Conservation (phyloP, 2,329 filamentous ascomycete species). For the Colletotrichum cordylinicola region DNA sequence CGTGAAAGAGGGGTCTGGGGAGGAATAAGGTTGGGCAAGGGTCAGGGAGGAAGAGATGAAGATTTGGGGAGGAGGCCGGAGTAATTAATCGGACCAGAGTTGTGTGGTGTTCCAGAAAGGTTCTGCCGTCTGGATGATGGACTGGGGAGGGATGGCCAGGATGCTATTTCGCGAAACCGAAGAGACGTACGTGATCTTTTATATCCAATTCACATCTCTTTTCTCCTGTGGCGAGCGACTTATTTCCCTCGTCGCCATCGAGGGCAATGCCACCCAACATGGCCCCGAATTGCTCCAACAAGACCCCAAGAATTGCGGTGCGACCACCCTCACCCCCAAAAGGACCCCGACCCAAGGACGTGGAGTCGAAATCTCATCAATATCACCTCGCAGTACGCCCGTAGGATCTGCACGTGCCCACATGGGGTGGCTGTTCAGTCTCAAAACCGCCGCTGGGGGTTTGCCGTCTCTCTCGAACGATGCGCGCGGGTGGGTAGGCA, state of each 20-base stretch:
- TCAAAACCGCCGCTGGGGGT: not conserved
- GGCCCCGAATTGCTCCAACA: not conserved
- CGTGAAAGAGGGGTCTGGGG: not conserved
- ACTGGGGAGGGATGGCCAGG: not conserved
- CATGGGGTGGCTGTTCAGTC: not conserved
- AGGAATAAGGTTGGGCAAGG: not conserved
- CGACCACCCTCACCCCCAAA: not conserved
- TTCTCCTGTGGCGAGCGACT: not conserved
- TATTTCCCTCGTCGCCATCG: not conserved
- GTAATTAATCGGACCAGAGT: not conserved
- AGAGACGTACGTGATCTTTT: not conserved
- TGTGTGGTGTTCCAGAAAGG: not conserved
- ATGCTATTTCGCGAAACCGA: not conserved
- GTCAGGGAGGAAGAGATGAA: not conserved
- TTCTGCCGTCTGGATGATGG: not conserved
- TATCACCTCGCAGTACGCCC: not conserved
- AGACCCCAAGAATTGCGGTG: not conserved
- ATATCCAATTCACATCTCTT: not conserved
- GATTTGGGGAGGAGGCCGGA: not conserved
- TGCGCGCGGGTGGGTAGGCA: not conserved
- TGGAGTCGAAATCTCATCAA: not conserved
- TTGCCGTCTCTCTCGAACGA: not conserved
- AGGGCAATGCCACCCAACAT: not conserved
- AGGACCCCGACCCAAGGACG: not conserved
- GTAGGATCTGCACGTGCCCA: not conserved